These are phyloP conservation scores for Stylosanthes scabra DNA, from an alignment of 331 rosid species.

Conservation along the genomic window DNA sequence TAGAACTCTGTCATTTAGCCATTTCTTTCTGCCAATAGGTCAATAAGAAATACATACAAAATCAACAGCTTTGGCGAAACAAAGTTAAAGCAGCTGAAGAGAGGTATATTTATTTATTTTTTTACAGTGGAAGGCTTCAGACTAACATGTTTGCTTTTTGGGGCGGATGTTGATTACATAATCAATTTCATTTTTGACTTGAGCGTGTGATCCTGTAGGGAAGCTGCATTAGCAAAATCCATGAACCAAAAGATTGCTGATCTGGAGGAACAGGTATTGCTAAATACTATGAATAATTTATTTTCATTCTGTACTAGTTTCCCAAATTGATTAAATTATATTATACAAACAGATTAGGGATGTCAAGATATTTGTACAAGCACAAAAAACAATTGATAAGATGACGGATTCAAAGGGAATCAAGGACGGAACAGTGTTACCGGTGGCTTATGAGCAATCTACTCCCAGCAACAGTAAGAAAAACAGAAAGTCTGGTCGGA, in stretches of 20 bases:
- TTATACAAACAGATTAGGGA: conserved; percentile 77
- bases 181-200: conserved; percentile 4
- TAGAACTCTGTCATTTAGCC: conserved; percentile 22
- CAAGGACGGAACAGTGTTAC: conserved; percentile 80
- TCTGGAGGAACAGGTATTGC: conserved; percentile 91
- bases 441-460: conserved; percentile 72
- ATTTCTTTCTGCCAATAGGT: conserved; percentile 53
- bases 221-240: conserved; percentile 51
- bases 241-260: conserved; percentile 67
- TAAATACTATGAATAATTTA: conserved; percentile 12
- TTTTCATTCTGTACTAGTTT: conserved; percentile 17
- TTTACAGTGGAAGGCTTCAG: background rate
- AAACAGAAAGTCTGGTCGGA: conserved; percentile 69
- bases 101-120: conserved; percentile 53
- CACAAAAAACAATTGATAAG: conserved; percentile 75
- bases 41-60: conserved; percentile 75
- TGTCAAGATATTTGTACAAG: conserved; percentile 71
- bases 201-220: conserved; percentile 60
- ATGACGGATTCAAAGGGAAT: conserved; percentile 72
- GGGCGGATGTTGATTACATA: conserved; percentile 4
- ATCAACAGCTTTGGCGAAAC: conserved; percentile 66
- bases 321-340: conserved; percentile 14
- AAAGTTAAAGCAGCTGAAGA: conserved; percentile 77
- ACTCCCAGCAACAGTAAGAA: conserved; percentile 60
- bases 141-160: background rate